Conservation (phyloP, 441 rosid species). For the Omphalea diandra region DNA sequence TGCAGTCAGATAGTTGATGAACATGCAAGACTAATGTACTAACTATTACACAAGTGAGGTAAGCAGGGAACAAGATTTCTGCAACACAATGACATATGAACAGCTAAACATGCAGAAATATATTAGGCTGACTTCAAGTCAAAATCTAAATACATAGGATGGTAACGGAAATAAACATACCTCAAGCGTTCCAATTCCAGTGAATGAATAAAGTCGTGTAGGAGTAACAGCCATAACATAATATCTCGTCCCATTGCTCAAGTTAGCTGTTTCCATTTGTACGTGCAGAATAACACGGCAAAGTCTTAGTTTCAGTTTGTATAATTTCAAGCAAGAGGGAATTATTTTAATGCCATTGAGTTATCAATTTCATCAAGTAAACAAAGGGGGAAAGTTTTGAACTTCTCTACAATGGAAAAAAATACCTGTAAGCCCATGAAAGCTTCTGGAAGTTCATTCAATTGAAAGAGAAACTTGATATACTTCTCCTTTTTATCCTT, state of each 20-base stretch:
- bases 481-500: slow-evolving; percentile 97
- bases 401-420: neutral
- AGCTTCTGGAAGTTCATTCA: slow-evolving; percentile 92
- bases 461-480: slow-evolving; percentile 73
- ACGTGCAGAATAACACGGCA: no score
- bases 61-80: no score
- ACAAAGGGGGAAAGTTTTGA: neutral
- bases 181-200: slow-evolving; percentile 90
- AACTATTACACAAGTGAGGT: neutral
- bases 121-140: no score
- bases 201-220: slow-evolving; percentile 92
- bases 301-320: neutral
- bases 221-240: slow-evolving; percentile 99
- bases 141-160: no score
- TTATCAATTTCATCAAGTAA: no score
- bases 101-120: no score
- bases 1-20: neutral
- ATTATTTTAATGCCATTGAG: neutral
- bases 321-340: neutral
- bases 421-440: slow-evolving; percentile 93
- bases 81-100: no score
- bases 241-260: slow-evolving; percentile 75
- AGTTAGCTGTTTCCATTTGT: slow-evolving; percentile 91
- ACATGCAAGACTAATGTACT: neutral
- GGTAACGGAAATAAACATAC: slow-evolving; percentile 68